These are phyloP conservation scores for Scutellaria baicalensis DNA, from an alignment of 257 asterid genomes.

Conservation along the genomic window DNA sequence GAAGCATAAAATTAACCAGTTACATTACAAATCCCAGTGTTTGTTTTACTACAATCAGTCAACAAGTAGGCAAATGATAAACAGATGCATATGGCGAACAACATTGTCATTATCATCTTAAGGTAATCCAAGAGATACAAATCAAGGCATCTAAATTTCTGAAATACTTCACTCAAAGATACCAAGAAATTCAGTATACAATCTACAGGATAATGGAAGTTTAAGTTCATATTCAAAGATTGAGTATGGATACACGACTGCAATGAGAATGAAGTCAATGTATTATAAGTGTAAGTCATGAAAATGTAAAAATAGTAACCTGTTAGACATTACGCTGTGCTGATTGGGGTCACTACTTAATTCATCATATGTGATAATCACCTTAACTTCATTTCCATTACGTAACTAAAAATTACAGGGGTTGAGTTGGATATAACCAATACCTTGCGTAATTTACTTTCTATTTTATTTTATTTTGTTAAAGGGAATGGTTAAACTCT, in stretches of 20 bases:
- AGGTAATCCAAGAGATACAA: too few relatives aligned
- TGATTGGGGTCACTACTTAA: neutral
- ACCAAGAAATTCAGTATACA: neutral
- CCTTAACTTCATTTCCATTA: neutral
- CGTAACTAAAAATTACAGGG: neutral
- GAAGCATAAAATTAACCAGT: neutral
- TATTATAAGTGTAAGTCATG: neutral
- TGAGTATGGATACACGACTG: neutral
- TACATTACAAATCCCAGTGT: neutral
- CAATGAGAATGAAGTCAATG: neutral
- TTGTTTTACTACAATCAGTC: neutral
- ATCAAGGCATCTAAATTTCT: neutral
- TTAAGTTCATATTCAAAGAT: neutral
- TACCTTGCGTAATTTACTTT: neutral
- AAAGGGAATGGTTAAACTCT: neutral
- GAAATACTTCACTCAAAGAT: neutral
- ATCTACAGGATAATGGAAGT: neutral
- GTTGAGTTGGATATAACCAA: constrained; percentile 1
- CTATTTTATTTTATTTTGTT: neutral
- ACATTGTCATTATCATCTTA: too few relatives aligned
- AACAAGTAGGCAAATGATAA: too few relatives aligned
- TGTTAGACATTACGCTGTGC: neutral
- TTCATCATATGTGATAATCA: neutral
- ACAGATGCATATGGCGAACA: too few relatives aligned
- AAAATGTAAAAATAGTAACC: neutral